Evolutionary conservation across 345 rosid species (phyloP), one percentile per base, ranked within the genome.

Genomic region (Syzygium oleosum): DNA sequence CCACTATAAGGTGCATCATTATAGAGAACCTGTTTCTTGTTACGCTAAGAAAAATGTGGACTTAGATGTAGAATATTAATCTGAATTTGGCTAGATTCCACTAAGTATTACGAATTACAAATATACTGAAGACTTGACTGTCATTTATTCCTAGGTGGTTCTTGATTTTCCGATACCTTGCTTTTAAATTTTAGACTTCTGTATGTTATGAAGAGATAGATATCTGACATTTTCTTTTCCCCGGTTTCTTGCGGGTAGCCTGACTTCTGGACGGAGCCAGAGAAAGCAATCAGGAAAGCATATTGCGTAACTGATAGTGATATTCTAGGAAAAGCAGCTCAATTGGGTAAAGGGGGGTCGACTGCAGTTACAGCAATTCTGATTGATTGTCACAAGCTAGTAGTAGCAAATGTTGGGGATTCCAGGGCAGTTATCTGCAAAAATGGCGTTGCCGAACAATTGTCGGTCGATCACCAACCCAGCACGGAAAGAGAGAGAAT

Each of bases 401-500:
- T 98, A 46, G 95, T 96, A 88, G 99, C 99, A 34, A 98, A 98
- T 90, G 92, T 98, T 58, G 99, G 99, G 84, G 99, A 98, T 92
- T 98, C 99, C 52, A 91, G 99, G 85, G 99, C 98, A 77, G 96
- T 96, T 65, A 91, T 98, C 83, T 90, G 95, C 92, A 93, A 92
- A 90, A 91, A 87, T 58, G 96, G 98, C 77, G 91, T 91, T 86
- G 98, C 97, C 9, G 93, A 93, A 90, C 99, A 93, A 87, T 91
- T 98, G 53, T 95, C 99, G 16, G 88, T 96, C 59, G 99, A 98
- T 94, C 99, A 98, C 54, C 99, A 98, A 86, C 98, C 99, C 10
- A 93, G 84, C 86, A 31, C 84, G 61, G 99, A 96, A 91, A 96
- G 90, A 91, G 78, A 93, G 87, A 91, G 80, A 2, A 98, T 96